Conservation (phyloP, 179 eudicot species). For the Corrigiola litoralis region DNA sequence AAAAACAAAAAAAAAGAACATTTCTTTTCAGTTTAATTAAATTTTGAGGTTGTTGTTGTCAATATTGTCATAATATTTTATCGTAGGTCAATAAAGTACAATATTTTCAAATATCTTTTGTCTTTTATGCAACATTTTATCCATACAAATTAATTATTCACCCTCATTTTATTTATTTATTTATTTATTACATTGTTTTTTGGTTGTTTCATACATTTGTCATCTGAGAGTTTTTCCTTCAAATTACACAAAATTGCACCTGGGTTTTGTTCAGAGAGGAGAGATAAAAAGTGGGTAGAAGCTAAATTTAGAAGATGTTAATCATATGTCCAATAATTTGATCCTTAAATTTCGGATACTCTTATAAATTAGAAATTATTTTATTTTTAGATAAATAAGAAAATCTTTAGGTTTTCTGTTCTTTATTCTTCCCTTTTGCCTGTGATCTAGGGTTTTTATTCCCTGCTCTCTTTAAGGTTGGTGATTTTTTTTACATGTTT, state of each 20-base stretch:
- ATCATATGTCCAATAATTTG: constrained; percentile 16
- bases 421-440: constrained; percentile 15
- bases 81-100: neutral
- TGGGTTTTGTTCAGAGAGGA: neutral
- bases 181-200: neutral
- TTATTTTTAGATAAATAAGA: neutral
- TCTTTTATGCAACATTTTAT: constrained; percentile 20
- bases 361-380: neutral
- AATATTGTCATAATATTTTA: neutral
- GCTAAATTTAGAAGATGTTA: constrained; percentile 25
- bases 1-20: no score
- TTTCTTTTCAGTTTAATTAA: no score
- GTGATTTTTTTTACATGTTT: neutral
- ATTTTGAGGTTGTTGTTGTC: constrained; percentile 17
- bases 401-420: neutral
- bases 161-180: no score
- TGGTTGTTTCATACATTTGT: neutral
- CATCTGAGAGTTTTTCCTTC: neutral
- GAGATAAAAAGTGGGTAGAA: constrained; percentile 2
- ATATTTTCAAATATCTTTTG: constrained; percentile 9
- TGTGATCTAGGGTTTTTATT: constrained; percentile 25
- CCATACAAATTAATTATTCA: constrained; percentile 12
- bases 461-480: constrained; percentile 27
- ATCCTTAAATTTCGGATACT: constrained; percentile 14
- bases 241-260: neutral